Base-by-base conservation (phyloP, 108 stramenopile genomes). In the Licmophora abbreviata region DNA sequence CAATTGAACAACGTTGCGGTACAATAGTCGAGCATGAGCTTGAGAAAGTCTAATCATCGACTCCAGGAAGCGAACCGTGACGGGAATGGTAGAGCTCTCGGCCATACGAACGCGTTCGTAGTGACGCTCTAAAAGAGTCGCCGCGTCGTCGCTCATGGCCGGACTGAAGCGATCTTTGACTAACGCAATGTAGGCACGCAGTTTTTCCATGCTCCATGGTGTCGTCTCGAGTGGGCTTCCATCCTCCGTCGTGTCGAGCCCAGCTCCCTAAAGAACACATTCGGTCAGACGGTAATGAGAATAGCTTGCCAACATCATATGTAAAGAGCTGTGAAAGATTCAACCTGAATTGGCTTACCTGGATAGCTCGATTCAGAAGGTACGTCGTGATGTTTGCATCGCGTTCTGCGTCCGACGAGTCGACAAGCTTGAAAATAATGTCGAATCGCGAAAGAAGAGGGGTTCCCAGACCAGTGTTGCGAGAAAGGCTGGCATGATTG, bases 401-500 rank as follows among this genome's bases (percentile, higher is more conserved):
- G n/a, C 85, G 61, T 25, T 66, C 64, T 3, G 60, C 47, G 47
- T 93, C 77, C 54, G 78, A 64, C 44, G 59, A 68, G 58, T 99
- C 99, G 14, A 94, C 68, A 58, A 99, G 69, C 46, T 91, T 71
- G 50, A 94, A 79, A 29, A 94, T 81, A 15, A 98, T 48, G 63
- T 99, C 99, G 60, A 99, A 99, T 30, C 99, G 67, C 4, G 92
- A 94, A n/a, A 99, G 56, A 14, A 99, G 74, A 3, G 99, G 96
- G 5, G 95, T 74, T 18, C 84, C 95, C 6, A 99, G 86, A 8
- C 92, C 86, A 11, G 96, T 95, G 67, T 98, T 99, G 32, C 58
- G 61, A 31, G 92, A 72, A 20, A 99, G 41, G 41, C 68, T 74
- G 30, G 56, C 48, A 5, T 73, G 65, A 33, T 73, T 61, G 35